Percentiles rank a stretch among this genome's conserved stretches.
phyloP scores from a whole-genome alignment of 148 eudicot genomes.

The Nyssa sinensis region DNA sequence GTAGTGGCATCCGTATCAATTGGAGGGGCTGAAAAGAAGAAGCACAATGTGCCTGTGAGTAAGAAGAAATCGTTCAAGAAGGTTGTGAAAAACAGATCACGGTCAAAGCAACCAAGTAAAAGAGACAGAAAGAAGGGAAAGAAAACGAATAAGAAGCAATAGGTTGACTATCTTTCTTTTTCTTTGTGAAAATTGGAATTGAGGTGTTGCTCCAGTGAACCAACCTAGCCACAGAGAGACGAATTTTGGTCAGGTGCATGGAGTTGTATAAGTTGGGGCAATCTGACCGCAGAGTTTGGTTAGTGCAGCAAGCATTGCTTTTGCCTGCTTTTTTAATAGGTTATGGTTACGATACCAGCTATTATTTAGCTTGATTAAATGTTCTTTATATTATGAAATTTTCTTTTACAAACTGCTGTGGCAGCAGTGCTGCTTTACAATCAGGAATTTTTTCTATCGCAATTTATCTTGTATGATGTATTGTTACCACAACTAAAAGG shows the following conservation, averaged over 20 bases:
- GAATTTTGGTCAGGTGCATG: neutral
- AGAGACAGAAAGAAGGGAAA: slow-evolving; percentile 65
- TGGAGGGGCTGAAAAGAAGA: slow-evolving; percentile 38
- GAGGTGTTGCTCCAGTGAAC: neutral
- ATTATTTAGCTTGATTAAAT: neutral
- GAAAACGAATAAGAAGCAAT: slow-evolving; percentile 23
- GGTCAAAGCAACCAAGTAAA: slow-evolving; percentile 52
- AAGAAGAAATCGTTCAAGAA: slow-evolving; percentile 67
- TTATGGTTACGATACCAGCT: neutral
- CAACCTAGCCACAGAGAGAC: neutral
- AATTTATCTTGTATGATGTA: neutral
- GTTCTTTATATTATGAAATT: neutral
- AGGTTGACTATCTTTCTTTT: neutral
- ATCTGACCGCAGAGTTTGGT: too few relatives aligned
- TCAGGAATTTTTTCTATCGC: neutral
- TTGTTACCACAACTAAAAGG: neutral
- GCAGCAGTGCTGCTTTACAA: neutral
- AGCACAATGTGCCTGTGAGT: slow-evolving; percentile 41
- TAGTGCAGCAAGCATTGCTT: too few relatives aligned
- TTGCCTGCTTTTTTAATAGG: neutral
- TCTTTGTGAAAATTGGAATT: neutral
- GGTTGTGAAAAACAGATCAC: slow-evolving; percentile 42
- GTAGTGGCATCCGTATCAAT: slow-evolving; percentile 16
- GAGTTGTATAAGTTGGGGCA: neutral
- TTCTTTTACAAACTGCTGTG: neutral